Evolutionary conservation across 257 asterid species (phyloP).

Genomic region (Leonotis leonurus): DNA sequence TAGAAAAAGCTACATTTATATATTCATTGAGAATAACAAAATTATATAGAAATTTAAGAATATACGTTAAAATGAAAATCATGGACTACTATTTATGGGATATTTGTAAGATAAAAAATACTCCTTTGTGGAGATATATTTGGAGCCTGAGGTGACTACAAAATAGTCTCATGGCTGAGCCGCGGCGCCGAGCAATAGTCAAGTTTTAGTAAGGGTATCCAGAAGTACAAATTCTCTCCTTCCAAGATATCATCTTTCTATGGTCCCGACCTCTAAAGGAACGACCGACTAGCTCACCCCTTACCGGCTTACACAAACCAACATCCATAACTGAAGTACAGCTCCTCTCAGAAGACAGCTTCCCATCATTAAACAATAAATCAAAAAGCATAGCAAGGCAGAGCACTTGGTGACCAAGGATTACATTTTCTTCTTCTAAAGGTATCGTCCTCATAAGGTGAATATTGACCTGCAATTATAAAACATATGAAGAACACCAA

Average conservation of each 20-base stretch:
- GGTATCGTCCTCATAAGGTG: slow-evolving; percentile 60
- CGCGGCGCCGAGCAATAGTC: not conserved
- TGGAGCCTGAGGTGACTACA: too few species aligned
- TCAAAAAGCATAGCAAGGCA: slow-evolving; percentile 91
- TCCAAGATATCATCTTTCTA: slow-evolving; percentile 93
- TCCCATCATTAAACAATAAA: slow-evolving; percentile 53
- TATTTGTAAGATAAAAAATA: too few species aligned
- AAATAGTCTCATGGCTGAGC: too few species aligned
- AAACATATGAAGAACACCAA: too few species aligned
- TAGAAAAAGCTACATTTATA: too few species aligned
- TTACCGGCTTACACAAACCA: slow-evolving; percentile 73
- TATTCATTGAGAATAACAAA: too few species aligned
- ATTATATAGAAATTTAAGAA: too few species aligned
- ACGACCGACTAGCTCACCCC: slow-evolving; percentile 55
- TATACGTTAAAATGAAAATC: too few species aligned
- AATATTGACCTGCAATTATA: slow-evolving; percentile 82
- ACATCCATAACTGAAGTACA: slow-evolving; percentile 60
- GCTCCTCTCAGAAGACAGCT: slow-evolving; percentile 35
- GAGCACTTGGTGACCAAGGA: slow-evolving; percentile 73
- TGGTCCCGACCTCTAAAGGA: slow-evolving; percentile 87
- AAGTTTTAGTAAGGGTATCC: slow-evolving; percentile 64
- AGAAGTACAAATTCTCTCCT: slow-evolving; percentile 49
- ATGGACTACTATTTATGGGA: too few species aligned
- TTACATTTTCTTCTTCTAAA: slow-evolving; percentile 46
- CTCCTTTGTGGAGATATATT: too few species aligned